Percentiles rank a stretch among this genome's conserved stretches.
phyloP scores from a whole-genome alignment of 768 basidiomycete species.

The Vararia minispora region DNA sequence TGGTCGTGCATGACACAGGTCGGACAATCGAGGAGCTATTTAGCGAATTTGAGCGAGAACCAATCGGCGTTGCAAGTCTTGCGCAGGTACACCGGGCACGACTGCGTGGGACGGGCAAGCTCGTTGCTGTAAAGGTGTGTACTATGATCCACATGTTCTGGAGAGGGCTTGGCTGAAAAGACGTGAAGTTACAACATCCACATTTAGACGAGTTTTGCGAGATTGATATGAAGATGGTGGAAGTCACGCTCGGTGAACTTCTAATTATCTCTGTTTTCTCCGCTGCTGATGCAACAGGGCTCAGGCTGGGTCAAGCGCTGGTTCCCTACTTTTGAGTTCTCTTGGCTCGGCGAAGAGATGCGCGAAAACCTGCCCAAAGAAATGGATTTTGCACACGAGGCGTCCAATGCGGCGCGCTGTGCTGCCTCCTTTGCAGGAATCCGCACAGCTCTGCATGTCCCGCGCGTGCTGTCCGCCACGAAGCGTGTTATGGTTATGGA shows the following conservation, averaged over 20 bases:
- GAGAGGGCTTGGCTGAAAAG: constrained; percentile 8
- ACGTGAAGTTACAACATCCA: constrained; percentile 72
- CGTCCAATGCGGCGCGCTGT: constrained; percentile 69
- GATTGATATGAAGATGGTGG: constrained; percentile 83
- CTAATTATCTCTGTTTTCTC: not conserved
- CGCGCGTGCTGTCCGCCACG: constrained; percentile 65
- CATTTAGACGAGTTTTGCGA: constrained; percentile 85
- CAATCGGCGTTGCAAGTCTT: constrained; percentile 91
- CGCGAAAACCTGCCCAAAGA: constrained; percentile 82
- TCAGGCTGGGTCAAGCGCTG: constrained; percentile 78
- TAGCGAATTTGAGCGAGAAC: constrained; percentile 72
- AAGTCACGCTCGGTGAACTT: constrained; percentile 50
- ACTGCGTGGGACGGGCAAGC: constrained; percentile 56
- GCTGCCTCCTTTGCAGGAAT: constrained; percentile 57
- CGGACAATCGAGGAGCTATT: constrained; percentile 63
- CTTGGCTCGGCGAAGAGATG: constrained; percentile 94
- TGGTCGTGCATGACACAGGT: constrained; percentile 78
- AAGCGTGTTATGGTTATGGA: constrained; percentile 93
- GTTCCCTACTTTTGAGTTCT: constrained; percentile 93
- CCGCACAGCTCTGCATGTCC: constrained; percentile 80
- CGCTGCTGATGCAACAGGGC: constrained; percentile 2
- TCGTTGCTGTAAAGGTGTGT: constrained; percentile 78
- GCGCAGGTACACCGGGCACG: constrained; percentile 90
- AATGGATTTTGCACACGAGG: constrained; percentile 92
- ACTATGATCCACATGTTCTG: not conserved